Conservation (phyloP, 2,329 filamentous ascomycete genomes). For the Ophiostoma populinum region DNA sequence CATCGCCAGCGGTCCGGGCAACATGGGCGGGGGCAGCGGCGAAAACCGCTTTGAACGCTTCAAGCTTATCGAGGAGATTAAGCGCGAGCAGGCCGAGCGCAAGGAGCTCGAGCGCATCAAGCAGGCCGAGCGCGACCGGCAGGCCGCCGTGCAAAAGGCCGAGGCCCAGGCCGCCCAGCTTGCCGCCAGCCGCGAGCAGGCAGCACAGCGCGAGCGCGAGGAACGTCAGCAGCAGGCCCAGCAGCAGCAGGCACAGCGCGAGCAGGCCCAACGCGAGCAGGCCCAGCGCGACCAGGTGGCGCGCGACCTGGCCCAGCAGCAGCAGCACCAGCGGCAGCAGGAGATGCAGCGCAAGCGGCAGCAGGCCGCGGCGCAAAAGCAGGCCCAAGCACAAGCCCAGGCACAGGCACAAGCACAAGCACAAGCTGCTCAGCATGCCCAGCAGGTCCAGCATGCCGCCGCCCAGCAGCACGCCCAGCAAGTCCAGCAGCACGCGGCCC, state of each 20-base stretch:
- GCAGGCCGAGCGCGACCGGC: slow-evolving; percentile 40
- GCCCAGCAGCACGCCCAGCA: slow-evolving; percentile 14
- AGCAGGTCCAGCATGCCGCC: not conserved
- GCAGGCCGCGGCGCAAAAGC: slow-evolving; percentile 16
- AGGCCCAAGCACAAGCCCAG: slow-evolving; percentile 13
- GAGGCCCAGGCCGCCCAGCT: slow-evolving; percentile 16
- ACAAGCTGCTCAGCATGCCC: slow-evolving; percentile 15
- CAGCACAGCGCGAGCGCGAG: slow-evolving; percentile 22
- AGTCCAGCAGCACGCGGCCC: slow-evolving; percentile 6
- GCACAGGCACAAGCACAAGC: slow-evolving; percentile 20
- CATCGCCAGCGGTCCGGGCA: slow-evolving; percentile 37
- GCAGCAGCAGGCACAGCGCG: slow-evolving; percentile 21
- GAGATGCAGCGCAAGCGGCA: slow-evolving; percentile 15
- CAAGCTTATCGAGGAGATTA: slow-evolving; percentile 78
- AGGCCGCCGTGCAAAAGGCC: slow-evolving; percentile 23
- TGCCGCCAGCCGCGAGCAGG: slow-evolving; percentile 12
- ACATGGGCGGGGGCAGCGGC: slow-evolving; percentile 43
- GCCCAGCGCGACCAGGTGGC: no score
- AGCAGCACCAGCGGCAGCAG: slow-evolving; percentile 21
- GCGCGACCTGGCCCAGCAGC: slow-evolving; percentile 14
- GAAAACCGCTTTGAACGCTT: slow-evolving; percentile 81
- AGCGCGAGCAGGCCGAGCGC: slow-evolving; percentile 57
- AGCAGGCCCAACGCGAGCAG: slow-evolving; percentile 10
- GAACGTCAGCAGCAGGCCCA: slow-evolving; percentile 23
- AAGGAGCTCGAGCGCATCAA: slow-evolving; percentile 59